These are phyloP conservation scores for Phytopythium litorale DNA, from an alignment of 352 stramenopile species.

Conservation along the genomic window DNA sequence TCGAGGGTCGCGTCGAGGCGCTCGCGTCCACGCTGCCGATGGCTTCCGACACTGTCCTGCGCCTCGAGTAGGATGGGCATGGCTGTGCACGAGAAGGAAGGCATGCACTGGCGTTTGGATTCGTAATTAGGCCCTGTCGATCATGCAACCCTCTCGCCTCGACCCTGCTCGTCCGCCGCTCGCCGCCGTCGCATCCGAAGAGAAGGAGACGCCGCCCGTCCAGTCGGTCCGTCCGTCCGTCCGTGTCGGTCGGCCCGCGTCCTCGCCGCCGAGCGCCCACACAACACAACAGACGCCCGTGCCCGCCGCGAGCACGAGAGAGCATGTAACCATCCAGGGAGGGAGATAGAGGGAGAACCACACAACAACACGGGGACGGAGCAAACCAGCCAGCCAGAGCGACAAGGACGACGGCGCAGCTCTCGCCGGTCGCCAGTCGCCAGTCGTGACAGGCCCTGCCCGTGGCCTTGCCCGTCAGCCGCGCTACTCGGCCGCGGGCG, in stretches of 20 bases:
- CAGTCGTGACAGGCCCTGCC: background rate
- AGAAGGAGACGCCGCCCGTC: background rate
- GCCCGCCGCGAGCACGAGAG: constrained; percentile 5
- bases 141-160: background rate
- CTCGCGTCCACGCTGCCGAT: constrained; percentile 29
- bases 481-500: constrained; percentile 14
- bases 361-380: constrained; percentile 6
- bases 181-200: background rate
- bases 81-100: background rate
- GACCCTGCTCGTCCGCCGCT: background rate
- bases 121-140: background rate
- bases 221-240: background rate
- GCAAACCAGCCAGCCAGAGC: constrained; percentile 2
- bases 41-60: constrained; percentile 15
- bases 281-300: background rate
- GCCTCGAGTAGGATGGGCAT: background rate
- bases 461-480: constrained; percentile 4
- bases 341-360: constrained; percentile 1
- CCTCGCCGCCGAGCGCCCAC: background rate
- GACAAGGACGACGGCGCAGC: background rate
- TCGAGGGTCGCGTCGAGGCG: constrained; percentile 29
- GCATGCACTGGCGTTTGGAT: constrained; percentile 12
- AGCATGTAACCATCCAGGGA: constrained; percentile 4
- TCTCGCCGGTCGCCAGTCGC: background rate
- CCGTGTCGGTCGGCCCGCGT: background rate